Evolutionary conservation across 371 early-diverging fungal species (phyloP).

Genomic region (Mucor circinelloides): DNA sequence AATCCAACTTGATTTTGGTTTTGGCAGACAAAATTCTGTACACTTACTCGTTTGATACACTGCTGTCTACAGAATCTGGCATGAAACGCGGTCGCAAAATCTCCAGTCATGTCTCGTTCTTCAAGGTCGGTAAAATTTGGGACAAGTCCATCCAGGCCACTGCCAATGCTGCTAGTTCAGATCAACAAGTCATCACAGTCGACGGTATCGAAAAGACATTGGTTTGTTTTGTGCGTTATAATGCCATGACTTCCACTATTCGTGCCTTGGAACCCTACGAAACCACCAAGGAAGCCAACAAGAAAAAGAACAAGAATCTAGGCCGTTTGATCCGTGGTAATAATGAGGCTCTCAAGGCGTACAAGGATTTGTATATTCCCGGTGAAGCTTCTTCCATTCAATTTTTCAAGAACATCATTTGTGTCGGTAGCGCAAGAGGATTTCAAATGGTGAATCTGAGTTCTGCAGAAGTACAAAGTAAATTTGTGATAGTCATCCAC

Average conservation of each 20-base stretch:
- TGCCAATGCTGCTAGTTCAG: slow-evolving; percentile 54
- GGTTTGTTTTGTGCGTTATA: slow-evolving; percentile 75
- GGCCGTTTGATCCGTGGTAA: slow-evolving; percentile 54
- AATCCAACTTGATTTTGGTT: slow-evolving; percentile 73
- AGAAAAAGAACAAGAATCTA: slow-evolving; percentile 49
- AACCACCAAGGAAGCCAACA: slow-evolving; percentile 47
- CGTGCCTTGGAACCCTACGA: slow-evolving; percentile 78
- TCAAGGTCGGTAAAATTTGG: slow-evolving; percentile 82
- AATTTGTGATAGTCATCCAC: neutral
- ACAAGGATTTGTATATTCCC: slow-evolving; percentile 92
- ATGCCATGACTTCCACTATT: slow-evolving; percentile 71
- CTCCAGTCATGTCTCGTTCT: slow-evolving; percentile 82
- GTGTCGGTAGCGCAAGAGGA: slow-evolving; percentile 92
- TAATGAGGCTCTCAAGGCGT: slow-evolving; percentile 61
- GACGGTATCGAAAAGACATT: slow-evolving; percentile 59
- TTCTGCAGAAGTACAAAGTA: slow-evolving; percentile 70
- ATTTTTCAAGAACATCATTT: slow-evolving; percentile 83
- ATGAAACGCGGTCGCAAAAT: slow-evolving; percentile 68
- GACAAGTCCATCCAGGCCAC: slow-evolving; percentile 33
- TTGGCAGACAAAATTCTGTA: slow-evolving; percentile 83
- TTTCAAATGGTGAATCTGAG: slow-evolving; percentile 92
- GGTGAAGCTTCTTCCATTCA: slow-evolving; percentile 86
- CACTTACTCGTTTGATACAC: slow-evolving; percentile 73
- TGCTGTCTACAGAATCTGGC: slow-evolving; percentile 51
- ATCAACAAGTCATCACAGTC: neutral